Base-by-base conservation (phyloP, 2,329 filamentous ascomycete genomes). In the Zasmidium angulare region DNA sequence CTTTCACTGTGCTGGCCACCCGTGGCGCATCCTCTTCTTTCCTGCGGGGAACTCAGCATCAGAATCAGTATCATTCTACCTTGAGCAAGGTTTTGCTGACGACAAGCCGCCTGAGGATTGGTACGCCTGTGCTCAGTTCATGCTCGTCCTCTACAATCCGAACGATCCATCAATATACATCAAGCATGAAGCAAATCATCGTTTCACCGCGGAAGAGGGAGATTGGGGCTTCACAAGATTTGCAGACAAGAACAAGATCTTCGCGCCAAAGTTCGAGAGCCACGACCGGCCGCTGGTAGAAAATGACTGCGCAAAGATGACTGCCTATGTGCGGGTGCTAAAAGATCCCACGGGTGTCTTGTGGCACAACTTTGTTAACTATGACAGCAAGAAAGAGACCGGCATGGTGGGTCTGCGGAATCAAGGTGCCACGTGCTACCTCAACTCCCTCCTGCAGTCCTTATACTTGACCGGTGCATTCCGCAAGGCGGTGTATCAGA, bases 181-280 rank as follows among this genome's bases (percentile, higher is more conserved):
- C 43, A 82, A 83, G 53, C 89, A 96, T 69, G 83, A 82, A 47
- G 95, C 95, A n/a, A 91, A 93, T 68, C 95, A 99, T 74, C 89
- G 95, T 60, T 99, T 98, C 76, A 98, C 92, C 2, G 90, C 90
- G 64, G 95, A 98, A 47, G 95, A 99, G 76, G 92, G 91, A 22
- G 95, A 99, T 71, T 99, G 95, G 95, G 95, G 95, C 1, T 99
- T 99, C 75, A 99, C 95, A n/a, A 83, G 93, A 57, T 99, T 98
- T 72, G 87, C 92, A 12, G 95, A 98, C 74, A 83, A 96, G 52
- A 84, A 91, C 55, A 89, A 87, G 70, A 88, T 98, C 74, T 96
- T 97, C 72, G 88, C 88, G 61, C 80, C 87, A 31, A 83, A 86
- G 1, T 96, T 89, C 84, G 89, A 95, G 58, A 85, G 86, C 53